A percentile compares a stretch with the other conserved stretches of the same genome.
Evolutionary conservation across 768 basidiomycete genomes (phyloP).

Genomic region (Pleurotus ostreatus): DNA sequence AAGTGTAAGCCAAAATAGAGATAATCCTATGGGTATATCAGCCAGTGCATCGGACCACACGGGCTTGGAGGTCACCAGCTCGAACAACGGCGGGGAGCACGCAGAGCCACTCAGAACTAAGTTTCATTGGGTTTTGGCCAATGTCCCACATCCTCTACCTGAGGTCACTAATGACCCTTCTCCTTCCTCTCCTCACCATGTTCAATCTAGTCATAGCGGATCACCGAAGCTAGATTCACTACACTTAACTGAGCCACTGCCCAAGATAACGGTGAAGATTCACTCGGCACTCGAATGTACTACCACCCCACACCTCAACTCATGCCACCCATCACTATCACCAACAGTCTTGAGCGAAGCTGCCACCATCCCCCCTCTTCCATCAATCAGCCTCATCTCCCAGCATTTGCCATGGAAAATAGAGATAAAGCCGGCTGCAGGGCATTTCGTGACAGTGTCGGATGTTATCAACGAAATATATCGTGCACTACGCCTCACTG

Average conservation of each 20-base stretch:
- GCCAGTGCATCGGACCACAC: no score
- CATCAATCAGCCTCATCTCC: neutral
- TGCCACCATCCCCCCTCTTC: slow-evolving; percentile 38
- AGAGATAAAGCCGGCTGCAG: slow-evolving; percentile 3
- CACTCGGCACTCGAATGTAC: slow-evolving; percentile 37
- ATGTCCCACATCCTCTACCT: no score
- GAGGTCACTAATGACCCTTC: no score
- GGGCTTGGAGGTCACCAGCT: no score
- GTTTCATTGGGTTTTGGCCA: no score
- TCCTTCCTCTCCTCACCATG: no score
- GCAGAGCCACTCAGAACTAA: no score
- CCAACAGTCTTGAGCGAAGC: slow-evolving; percentile 32
- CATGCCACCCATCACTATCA: slow-evolving; percentile 21
- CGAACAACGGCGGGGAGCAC: no score
- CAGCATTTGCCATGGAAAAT: neutral
- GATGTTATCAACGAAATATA: slow-evolving; percentile 45
- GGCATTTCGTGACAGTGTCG: slow-evolving; percentile 15
- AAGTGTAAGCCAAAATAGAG: no score
- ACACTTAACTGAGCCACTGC: slow-evolving; percentile 19
- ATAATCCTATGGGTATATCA: no score
- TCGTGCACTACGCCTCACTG: slow-evolving; percentile 34
- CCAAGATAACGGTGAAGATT: slow-evolving; percentile 31
- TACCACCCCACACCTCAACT: slow-evolving; percentile 29
- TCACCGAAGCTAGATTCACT: slow-evolving; percentile 15
- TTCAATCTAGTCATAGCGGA: no score